Conservation (phyloP, 495 filamentous ascomycete species). For the Aspergillus incahuasiensis region DNA sequence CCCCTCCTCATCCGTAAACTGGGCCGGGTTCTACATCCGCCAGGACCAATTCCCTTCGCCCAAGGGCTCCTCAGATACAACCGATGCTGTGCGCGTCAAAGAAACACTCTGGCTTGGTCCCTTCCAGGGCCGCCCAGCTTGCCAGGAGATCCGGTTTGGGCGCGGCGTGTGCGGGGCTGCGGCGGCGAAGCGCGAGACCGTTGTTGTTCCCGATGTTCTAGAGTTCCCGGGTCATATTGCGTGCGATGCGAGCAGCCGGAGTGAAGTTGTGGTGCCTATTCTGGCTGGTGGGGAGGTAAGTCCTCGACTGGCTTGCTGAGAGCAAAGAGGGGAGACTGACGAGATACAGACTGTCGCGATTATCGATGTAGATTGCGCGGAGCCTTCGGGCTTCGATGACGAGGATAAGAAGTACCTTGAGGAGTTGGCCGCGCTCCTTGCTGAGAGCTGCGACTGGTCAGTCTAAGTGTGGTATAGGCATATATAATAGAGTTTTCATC, state of each 20-base stretch:
- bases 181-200: conserved; percentile 55
- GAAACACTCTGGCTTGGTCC: conserved; percentile 69
- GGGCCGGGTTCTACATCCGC: conserved; percentile 88
- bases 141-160: conserved; percentile 76
- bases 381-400: conserved; percentile 67
- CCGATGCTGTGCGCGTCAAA: conserved; percentile 16
- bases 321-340: conserved; percentile 37
- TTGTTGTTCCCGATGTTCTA: conserved; percentile 71
- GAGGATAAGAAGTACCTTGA: conserved; percentile 67
- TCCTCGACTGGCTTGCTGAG: conserved; percentile 38
- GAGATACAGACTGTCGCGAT: conserved; percentile 66
- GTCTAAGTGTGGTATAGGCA: not conserved
- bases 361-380: conserved; percentile 83
- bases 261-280: conserved; percentile 91
- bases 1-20: conserved; percentile 72
- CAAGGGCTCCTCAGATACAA: conserved; percentile 20
- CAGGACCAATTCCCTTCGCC: conserved; percentile 51
- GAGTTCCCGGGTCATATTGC: conserved; percentile 86
- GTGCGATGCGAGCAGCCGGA: conserved; percentile 75
- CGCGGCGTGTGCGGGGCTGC: conserved; percentile 82
- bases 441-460: conserved; percentile 69
- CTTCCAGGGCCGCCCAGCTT: conserved; percentile 85
- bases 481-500: no score
- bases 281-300: conserved; percentile 52
- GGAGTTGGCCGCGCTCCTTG: conserved; percentile 61